These are phyloP conservation scores for Ilyonectria sp. DNA, from an alignment of 2,329 filamentous ascomycete genomes.

Conservation along the genomic window DNA sequence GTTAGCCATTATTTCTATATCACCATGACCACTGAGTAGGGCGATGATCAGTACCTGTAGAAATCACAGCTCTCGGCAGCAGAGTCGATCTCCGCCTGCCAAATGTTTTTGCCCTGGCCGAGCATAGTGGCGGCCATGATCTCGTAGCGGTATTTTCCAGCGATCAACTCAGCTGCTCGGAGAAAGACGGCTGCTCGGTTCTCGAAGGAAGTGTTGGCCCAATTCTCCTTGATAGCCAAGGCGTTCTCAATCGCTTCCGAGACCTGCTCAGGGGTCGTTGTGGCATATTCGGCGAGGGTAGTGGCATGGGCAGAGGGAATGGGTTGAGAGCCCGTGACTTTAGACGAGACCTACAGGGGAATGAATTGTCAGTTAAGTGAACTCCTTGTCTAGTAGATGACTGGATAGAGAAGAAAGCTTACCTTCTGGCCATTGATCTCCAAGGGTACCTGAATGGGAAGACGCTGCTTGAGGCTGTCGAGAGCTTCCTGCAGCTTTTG, in stretches of 20 bases:
- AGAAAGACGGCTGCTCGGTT: slow-evolving; percentile 95
- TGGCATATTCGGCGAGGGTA: slow-evolving; percentile 86
- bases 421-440: too few species aligned
- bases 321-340: too few species aligned
- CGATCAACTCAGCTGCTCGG: slow-evolving; percentile 92
- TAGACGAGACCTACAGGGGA: too few species aligned
- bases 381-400: too few species aligned
- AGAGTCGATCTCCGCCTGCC: slow-evolving; percentile 98
- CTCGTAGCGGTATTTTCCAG: slow-evolving; percentile 95
- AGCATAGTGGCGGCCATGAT: slow-evolving; percentile 97
- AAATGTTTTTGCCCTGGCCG: slow-evolving; percentile 97
- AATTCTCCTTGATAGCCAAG: slow-evolving; percentile 90
- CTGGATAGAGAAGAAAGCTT: too few species aligned
- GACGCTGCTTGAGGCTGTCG: too few species aligned
- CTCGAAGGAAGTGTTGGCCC: slow-evolving; percentile 87
- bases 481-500: too few species aligned
- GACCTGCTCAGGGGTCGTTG: slow-evolving; percentile 83
- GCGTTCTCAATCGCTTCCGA: slow-evolving; percentile 85
- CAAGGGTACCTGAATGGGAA: too few species aligned
- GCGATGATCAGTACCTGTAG: too few species aligned
- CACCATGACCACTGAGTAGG: too few species aligned
- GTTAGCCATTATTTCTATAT: too few species aligned
- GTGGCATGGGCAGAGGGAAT: slow-evolving; percentile 85
- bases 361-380: too few species aligned
- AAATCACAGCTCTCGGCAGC: slow-evolving; percentile 96